phyloP scores from a whole-genome alignment of 2,329 filamentous ascomycete genomes.

The Colletotrichum agaves region DNA sequence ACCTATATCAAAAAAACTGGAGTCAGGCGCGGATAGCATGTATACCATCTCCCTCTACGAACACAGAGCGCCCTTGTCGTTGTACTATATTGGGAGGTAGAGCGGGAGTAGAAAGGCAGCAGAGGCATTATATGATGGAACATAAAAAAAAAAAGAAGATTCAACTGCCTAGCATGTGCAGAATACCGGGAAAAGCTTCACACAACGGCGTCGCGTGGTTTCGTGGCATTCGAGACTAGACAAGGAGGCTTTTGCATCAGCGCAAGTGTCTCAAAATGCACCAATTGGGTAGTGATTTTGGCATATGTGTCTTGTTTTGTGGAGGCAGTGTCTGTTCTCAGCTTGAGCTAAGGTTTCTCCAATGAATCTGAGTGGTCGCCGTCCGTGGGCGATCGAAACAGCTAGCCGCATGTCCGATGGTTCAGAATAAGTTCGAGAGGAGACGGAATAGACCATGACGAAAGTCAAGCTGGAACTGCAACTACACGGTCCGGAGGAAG shows the following conservation, averaged over 20 bases:
- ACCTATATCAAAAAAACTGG: slow-evolving; percentile 16
- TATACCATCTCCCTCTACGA: slow-evolving; percentile 30
- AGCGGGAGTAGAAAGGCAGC: slow-evolving; percentile 14
- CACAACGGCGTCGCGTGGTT: slow-evolving; percentile 25
- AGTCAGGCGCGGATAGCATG: slow-evolving; percentile 33
- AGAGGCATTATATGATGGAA: slow-evolving; percentile 29
- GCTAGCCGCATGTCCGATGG: slow-evolving; percentile 14
- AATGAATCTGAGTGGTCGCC: neutral
- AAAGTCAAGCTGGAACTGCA: neutral
- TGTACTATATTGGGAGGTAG: slow-evolving; percentile 29
- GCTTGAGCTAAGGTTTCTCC: neutral
- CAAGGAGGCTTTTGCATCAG: neutral
- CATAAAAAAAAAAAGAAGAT: slow-evolving; percentile 4
- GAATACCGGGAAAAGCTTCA: neutral
- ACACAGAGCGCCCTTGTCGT: slow-evolving; percentile 16
- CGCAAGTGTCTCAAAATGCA: neutral
- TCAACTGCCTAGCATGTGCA: slow-evolving; percentile 15
- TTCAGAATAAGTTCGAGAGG: neutral
- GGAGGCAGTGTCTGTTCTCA: slow-evolving; percentile 22
- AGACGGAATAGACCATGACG: neutral
- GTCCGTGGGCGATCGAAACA: slow-evolving; percentile 18
- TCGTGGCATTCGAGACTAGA: slow-evolving; percentile 1
- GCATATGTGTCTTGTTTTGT: slow-evolving; percentile 7
- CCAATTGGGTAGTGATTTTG: slow-evolving; percentile 10
- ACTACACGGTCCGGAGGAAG: neutral